These are phyloP conservation scores for Huntiella omanensis DNA, from an alignment of 2,329 filamentous ascomycete species.

Conservation along the genomic window DNA sequence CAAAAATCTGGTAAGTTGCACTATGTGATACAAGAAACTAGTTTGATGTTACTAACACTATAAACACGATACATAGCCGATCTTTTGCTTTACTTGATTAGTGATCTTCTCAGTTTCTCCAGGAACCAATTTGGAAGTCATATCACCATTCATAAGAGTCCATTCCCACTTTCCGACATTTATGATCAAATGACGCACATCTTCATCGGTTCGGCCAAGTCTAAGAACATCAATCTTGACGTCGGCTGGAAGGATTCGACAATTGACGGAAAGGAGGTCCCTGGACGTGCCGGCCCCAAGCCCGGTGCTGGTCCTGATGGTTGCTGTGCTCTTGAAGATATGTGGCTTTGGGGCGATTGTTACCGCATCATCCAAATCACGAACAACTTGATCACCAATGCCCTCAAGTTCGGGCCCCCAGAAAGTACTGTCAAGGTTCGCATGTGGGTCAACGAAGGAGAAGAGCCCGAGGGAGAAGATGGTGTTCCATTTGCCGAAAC, in stretches of 20 bases:
- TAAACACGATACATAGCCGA: constrained; percentile 28
- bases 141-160: constrained; percentile 61
- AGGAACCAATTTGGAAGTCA: constrained; percentile 88
- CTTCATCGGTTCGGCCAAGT: constrained; percentile 75
- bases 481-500: too few species aligned
- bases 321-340: constrained; percentile 54
- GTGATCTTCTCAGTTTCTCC: constrained; percentile 79
- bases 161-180: constrained; percentile 71
- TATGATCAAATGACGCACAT: constrained; percentile 67
- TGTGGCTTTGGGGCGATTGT: constrained; percentile 83
- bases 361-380: constrained; percentile 83
- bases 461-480: too few species aligned
- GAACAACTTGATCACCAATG: constrained; percentile 84
- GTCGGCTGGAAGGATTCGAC: constrained; percentile 36
- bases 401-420: constrained; percentile 70
- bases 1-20: constrained; percentile 50
- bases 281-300: not conserved
- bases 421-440: constrained; percentile 58
- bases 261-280: not conserved
- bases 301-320: constrained; percentile 43
- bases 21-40: not conserved
- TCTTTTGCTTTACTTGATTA: constrained; percentile 65
- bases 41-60: constrained; percentile 5
- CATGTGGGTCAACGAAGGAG: constrained; percentile 24
- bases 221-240: constrained; percentile 54